These are phyloP conservation scores for Heritiera fomes DNA, from an alignment of 345 rosid genomes.

Conservation along the genomic window DNA sequence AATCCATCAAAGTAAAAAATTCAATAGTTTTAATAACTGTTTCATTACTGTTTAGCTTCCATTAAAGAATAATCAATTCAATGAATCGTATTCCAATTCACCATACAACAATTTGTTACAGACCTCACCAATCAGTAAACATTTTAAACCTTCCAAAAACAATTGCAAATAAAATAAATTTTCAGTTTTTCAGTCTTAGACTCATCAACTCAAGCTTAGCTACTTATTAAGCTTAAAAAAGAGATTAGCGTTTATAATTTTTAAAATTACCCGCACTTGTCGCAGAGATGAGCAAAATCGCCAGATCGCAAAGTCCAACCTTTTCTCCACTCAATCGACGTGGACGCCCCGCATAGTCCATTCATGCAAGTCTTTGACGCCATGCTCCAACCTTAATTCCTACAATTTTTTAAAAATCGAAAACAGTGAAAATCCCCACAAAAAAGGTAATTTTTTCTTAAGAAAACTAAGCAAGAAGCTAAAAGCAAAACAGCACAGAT, in stretches of 20 bases:
- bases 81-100: neutral
- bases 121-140: neutral
- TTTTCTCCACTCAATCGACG: conserved; percentile 68
- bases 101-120: neutral
- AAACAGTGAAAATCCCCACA: neutral
- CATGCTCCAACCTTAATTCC: conserved; percentile 35
- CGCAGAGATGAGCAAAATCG: conserved; percentile 73
- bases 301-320: conserved; percentile 98
- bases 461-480: conserved; percentile 24
- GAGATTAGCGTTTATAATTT: neutral
- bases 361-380: conserved; percentile 86
- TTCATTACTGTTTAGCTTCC: neutral
- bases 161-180: neutral
- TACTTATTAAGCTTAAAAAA: neutral
- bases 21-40: conserved; percentile 8
- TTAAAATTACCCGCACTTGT: conserved; percentile 81
- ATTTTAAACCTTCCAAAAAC: neutral
- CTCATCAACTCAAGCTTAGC: conserved; percentile 6
- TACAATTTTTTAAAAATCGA: neutral
- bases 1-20: neutral
- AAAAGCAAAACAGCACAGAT: conserved; percentile 36
- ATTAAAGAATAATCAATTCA: neutral
- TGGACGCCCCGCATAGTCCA: conserved; percentile 60
- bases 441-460: neutral
- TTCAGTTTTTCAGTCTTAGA: neutral